phyloP scores from a whole-genome alignment of 225 moss, liverwort and hornwort species.

The Pseudisothecium myosuroides region DNA sequence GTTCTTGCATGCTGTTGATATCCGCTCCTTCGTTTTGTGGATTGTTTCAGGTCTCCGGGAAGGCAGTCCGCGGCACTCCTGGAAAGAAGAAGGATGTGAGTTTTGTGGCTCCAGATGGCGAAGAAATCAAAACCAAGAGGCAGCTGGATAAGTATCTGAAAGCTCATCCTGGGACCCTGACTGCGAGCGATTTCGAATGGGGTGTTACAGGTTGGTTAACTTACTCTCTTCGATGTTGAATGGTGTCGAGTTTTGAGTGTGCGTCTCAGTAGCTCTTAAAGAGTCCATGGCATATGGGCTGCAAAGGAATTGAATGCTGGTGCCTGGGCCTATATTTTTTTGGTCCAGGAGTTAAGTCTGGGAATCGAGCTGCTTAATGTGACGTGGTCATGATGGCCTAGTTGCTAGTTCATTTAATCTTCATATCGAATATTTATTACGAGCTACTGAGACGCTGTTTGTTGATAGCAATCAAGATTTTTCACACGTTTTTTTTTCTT shows the following conservation, averaged over 20 bases:
- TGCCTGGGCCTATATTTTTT: background rate
- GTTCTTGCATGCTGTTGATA: background rate
- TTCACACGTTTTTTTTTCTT: background rate
- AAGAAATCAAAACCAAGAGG: slow-evolving; percentile 81
- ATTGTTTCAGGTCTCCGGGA: slow-evolving; percentile 47
- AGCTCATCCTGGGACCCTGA: slow-evolving; percentile 54
- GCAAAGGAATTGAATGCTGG: background rate
- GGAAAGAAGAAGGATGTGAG: slow-evolving; percentile 82
- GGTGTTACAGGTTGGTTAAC: slow-evolving; percentile 38
- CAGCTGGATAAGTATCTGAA: slow-evolving; percentile 95
- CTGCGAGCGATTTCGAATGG: slow-evolving; percentile 80
- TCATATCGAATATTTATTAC: no score
- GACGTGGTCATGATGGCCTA: background rate
- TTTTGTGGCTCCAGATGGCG: slow-evolving; percentile 81
- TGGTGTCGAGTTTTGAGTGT: background rate
- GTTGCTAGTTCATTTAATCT: background rate
- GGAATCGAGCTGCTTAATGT: background rate
- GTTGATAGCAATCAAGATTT: background rate
- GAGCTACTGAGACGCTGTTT: no score
- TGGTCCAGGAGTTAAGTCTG: background rate
- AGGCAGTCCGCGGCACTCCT: slow-evolving; percentile 63
- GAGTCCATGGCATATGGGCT: background rate
- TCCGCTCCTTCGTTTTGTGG: background rate
- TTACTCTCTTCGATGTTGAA: background rate
- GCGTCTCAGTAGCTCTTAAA: background rate